Base-by-base conservation (phyloP, 163 green algal genomes). In the Prototheca stagnorum region DNA sequence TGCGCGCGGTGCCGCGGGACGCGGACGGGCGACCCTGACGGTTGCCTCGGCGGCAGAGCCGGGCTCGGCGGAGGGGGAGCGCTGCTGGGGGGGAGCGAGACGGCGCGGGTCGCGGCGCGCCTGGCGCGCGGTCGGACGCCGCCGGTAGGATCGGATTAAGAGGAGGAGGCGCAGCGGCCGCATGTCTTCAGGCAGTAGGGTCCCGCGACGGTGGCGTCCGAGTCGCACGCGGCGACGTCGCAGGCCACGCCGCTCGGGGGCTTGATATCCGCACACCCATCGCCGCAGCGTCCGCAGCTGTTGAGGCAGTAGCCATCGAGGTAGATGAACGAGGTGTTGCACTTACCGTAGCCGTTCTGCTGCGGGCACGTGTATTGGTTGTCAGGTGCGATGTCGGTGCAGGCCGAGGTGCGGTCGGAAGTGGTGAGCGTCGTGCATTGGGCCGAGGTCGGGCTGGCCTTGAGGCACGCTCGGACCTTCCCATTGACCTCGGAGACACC, bases 161-260 rank as follows among this genome's bases (percentile, higher is more conserved):
- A n/a, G n/a, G n/a, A n/a, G n/a, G 20, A 68, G 40, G 9, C 43
- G 37, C 55, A 64, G 7, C 55, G 26, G 35, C 33, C 37, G 39
- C 55, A 64, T 2, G 47, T 53, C 0, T 45, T 45, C 24, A 64
- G 29, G 39, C 55, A 64, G 17, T 42, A 51, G 20, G 55, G 55
- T 6, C 28, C 27, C 16, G 1, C 29, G 21, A 42, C 19, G 22
- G 41, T 21, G n/a, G 25, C 37, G 6, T 21, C 47, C 6, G 25
- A 37, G 26, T 53, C 20, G 47, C 47, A 57, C 11, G 29, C 6
- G 22, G 26, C 11, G 24, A 20, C 20, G 1, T n/a, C n/a, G 29
- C 39, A 56, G 21, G 22, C 19, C n/a, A n/a, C n/a, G 9, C 12
- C 17, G 39, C n/a, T 22, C 14, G 28, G 6, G 2, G 54, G 45